These are phyloP conservation scores for Blastobotrys petasosporus DNA, from an alignment of 1,139 yeast species.

Conservation along the genomic window DNA sequence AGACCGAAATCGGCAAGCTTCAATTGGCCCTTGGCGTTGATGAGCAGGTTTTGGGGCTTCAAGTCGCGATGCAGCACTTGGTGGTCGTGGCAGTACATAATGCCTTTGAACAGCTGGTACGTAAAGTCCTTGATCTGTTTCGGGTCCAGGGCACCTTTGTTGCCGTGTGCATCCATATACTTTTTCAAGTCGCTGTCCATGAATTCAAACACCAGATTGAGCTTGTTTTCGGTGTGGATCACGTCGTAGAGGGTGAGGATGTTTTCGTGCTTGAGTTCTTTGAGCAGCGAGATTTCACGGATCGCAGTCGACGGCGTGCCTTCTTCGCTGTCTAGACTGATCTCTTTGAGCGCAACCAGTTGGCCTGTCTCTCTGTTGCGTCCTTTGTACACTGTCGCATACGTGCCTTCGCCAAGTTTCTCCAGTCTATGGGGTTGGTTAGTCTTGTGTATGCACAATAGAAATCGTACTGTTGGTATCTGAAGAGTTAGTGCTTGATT, in stretches of 20 bases:
- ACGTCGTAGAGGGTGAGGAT: constrained; percentile 92
- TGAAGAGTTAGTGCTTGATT: constrained; percentile 13
- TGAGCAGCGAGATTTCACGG: constrained; percentile 92
- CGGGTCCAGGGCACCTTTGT: constrained; percentile 72
- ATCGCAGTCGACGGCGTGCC: constrained; percentile 99
- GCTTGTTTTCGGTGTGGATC: constrained; percentile 91
- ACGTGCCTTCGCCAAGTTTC: constrained; percentile 95
- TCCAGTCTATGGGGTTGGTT: constrained; percentile 44
- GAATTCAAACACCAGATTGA: constrained; percentile 86
- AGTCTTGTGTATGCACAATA: neutral
- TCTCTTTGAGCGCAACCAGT: constrained; percentile 89
- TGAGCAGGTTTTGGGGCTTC: constrained; percentile 89
- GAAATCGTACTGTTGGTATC: constrained; percentile 24
- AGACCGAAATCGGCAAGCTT: constrained; percentile 97
- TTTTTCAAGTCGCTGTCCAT: constrained; percentile 92
- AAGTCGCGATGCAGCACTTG: constrained; percentile 91
- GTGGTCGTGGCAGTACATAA: constrained; percentile 91
- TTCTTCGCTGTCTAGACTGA: constrained; percentile 90
- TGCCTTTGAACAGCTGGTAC: constrained; percentile 87
- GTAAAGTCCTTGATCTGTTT: constrained; percentile 81
- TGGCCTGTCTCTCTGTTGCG: constrained; percentile 88
- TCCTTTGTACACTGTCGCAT: constrained; percentile 97
- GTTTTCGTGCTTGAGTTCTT: constrained; percentile 90
- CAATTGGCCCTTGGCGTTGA: constrained; percentile 81
- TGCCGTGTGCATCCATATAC: constrained; percentile 86